Evolutionary conservation across 805 yeast species (phyloP), one percentile per base, ranked within the genome.

Genomic region (Saccharomyces kudriavzevii): DNA sequence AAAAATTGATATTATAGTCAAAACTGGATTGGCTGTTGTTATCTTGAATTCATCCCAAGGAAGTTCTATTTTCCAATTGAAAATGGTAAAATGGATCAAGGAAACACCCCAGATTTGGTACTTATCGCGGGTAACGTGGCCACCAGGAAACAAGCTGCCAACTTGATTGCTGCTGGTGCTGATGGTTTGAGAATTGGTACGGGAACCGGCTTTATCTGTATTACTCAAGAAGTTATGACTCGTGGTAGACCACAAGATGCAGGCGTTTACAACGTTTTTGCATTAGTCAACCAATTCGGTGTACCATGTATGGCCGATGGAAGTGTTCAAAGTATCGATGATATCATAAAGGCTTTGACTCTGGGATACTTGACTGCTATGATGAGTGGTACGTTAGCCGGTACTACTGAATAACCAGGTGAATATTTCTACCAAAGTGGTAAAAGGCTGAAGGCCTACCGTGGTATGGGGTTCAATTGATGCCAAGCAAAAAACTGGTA

Each of bases 221-320:
- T 94, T 71, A 94, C 99, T 51, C 99, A 94, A 78, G 99, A 94
- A 78, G 98, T 94, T 56, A 94, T 94, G 99, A 99, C 99, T 52
- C 95, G 97, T 77, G 99, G 99, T 77, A 90, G 99, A 82, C 99
- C 99, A 57, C 99, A 94, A 79, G 99, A 97, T 77, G 90, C 98
- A 61, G 99, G 99, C 57, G 98, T 94, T 52, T 91, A 82, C 80
- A 85, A 83, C 62, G 99, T 94, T 53, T 80, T 94, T 60, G 90
- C 91, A 77, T 91, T 94, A 70, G 95, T 98, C 61, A 85, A 84
- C 75, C 81, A 83, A 73, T 94, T 92, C 70, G 99, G 99, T 71
- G 96, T 94, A 61, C 98, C 99, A 71, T 87, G 96, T 76, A 90
- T 92, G 65, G 99, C 99, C 62, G 99, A 94, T 72, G 99, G 99